Conservation (phyloP, 2,329 filamentous ascomycete species). For the Stagonosporopsis chrysanthemi region DNA sequence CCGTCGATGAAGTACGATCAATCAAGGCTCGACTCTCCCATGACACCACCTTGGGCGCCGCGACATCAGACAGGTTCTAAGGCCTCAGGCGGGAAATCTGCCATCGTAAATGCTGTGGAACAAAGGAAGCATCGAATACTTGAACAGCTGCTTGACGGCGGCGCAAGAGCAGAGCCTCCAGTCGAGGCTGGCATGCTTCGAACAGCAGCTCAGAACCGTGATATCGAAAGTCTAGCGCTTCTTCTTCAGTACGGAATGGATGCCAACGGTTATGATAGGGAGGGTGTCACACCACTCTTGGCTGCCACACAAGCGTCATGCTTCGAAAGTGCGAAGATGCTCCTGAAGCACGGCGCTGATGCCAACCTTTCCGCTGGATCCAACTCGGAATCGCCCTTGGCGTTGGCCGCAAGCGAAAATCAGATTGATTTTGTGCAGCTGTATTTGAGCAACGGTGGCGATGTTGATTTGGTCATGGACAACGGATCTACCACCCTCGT, state of each 20-base stretch:
- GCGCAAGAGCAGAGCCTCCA: constrained; percentile 37
- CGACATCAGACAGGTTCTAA: constrained; percentile 37
- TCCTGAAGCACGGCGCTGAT: constrained; percentile 38
- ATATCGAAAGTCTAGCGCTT: constrained; percentile 38
- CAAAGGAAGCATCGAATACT: constrained; percentile 70
- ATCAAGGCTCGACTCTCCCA: constrained; percentile 25
- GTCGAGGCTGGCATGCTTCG: constrained; percentile 45
- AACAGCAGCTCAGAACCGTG: constrained; percentile 40
- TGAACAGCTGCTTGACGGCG: constrained; percentile 45
- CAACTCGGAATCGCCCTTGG: constrained; percentile 64
- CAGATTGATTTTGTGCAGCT: constrained; percentile 66
- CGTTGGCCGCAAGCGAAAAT: constrained; percentile 59
- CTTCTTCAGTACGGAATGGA: constrained; percentile 43
- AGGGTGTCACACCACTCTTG: constrained; percentile 40
- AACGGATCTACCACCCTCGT: constrained; percentile 69
- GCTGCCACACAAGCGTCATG: constrained; percentile 38
- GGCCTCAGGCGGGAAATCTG: constrained; percentile 44
- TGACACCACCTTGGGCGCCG: constrained; percentile 28
- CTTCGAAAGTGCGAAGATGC: constrained; percentile 56
- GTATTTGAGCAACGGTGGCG: constrained; percentile 67
- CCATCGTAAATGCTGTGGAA: constrained; percentile 62
- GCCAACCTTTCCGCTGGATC: constrained; percentile 46
- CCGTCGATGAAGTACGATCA: constrained; percentile 22
- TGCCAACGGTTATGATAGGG: constrained; percentile 41
- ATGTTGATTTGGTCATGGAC: constrained; percentile 61